Evolutionary conservation across 257 asterid genomes (phyloP), one percentile per base, ranked within the genome.

Genomic region (Gentiana dahurica): DNA sequence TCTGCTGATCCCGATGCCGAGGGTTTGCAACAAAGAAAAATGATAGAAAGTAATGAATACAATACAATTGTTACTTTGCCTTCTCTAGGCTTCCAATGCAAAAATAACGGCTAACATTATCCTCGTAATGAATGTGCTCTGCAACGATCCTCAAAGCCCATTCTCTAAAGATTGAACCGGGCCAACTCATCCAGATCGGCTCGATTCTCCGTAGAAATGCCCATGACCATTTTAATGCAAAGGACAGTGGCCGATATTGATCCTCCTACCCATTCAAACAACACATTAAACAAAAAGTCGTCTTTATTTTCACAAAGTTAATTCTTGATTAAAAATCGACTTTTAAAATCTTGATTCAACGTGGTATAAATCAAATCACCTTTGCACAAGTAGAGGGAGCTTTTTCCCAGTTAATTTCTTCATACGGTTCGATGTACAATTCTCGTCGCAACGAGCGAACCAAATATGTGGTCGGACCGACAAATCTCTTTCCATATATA

Each of bases 401-500:
- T 50, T 52, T 51, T 10, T 71, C 62, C 90, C 90, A 82, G 12
- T 72, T 57, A 10, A 69, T 75, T 35, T 59, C 36, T 33, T 64
- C 53, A 45, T 82, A 82, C 1, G 80, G 62, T 53, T 71, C 55
- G 1, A 32, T 58, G 34, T 79, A 71, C 7, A 82, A 49, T 66
- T 82, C 91, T 3, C 62, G 57, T 9, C 82, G 66, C 45, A 60
- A 24, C 12, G 65, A 41, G 1, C 24, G 32, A 55, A 59, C 55
- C 55, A 66, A 60, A 32, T 15, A 44, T 1, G 79, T 77, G 1
- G 62, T 71, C 2, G 73, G 69, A 1, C 76, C 87, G 1, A 79
- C 86, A 48, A 74, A 82, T 56, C 80, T 72, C 72, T 73, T 82
- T 2, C 90, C 86, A 37, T 79, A 82, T 38, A 82, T 50, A 58